Conservation (phyloP, 1,284 basidiomycete species). For the Quambalaria eucalypti region DNA sequence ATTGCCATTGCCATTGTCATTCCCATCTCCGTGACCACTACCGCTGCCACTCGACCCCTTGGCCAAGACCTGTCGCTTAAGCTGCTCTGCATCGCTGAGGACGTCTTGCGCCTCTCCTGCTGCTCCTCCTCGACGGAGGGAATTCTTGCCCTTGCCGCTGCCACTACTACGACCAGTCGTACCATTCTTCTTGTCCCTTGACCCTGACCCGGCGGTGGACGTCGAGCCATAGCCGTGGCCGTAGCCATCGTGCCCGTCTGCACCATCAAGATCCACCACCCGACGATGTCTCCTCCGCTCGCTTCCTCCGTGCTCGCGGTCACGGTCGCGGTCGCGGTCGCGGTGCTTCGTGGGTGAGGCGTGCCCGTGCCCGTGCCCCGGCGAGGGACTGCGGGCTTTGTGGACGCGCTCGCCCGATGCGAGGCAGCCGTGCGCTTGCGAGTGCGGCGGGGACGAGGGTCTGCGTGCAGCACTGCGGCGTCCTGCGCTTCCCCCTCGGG, state of each 20-base stretch:
- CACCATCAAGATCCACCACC: constrained; percentile 15
- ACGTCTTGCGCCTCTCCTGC: background rate
- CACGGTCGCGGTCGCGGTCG: background rate
- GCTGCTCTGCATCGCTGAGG: background rate
- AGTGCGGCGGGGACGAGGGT: background rate
- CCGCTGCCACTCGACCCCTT: too few species aligned
- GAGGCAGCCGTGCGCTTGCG: background rate
- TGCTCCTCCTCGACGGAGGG: background rate
- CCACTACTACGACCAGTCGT: constrained; percentile 5
- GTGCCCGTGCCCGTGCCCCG: background rate
- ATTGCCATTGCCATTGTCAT: too few species aligned
- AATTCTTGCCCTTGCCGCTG: constrained; percentile 5
- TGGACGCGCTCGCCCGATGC: background rate
- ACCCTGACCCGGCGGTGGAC: too few species aligned
- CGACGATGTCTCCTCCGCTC: constrained; percentile 13
- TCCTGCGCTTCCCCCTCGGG: background rate
- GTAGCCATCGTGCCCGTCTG: too few species aligned
- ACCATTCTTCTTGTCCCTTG: too few species aligned
- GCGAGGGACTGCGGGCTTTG: background rate
- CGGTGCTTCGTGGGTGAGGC: background rate
- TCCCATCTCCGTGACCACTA: too few species aligned
- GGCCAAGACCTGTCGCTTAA: background rate
- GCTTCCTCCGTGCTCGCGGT: background rate
- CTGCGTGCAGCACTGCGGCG: background rate
- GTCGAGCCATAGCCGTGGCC: too few species aligned